Conservation (phyloP, 2,329 filamentous ascomycete genomes). For the Tolypocladium paradoxum region DNA sequence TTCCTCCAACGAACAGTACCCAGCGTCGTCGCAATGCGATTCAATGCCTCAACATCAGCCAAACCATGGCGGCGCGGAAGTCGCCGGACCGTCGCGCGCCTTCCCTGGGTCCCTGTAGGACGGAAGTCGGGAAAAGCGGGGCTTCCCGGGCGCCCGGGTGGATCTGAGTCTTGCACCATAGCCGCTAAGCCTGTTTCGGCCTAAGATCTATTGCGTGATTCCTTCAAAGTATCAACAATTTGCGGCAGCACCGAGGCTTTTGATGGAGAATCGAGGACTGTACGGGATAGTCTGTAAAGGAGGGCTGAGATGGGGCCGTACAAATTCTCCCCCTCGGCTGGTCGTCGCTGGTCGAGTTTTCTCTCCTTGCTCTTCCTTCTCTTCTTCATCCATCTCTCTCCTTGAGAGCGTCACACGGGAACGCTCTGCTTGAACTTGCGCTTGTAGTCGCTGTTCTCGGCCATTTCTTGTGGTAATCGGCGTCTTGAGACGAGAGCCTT, state of each 20-base stretch:
- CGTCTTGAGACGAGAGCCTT: background rate
- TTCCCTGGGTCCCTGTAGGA: background rate
- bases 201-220: constrained; percentile 29
- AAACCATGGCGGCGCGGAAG: background rate
- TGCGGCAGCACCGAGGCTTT: background rate
- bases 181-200: constrained; percentile 19
- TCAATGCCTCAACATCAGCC: background rate
- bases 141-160: constrained; percentile 5
- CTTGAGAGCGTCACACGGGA: background rate
- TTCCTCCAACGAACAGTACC: background rate
- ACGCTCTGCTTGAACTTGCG: background rate
- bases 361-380: constrained; percentile 5
- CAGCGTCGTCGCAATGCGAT: background rate
- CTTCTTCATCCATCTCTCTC: constrained; percentile 1
- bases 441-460: background rate
- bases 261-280: background rate
- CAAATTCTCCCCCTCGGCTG: constrained; percentile 9
- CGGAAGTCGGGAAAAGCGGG: constrained; percentile 26
- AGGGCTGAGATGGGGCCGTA: constrained; percentile 8
- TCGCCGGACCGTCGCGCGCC: background rate
- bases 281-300: background rate
- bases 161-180: constrained; percentile 13
- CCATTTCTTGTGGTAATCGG: background rate
- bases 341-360: background rate
- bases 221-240: constrained; percentile 25